Conservation (phyloP, 495 filamentous ascomycete genomes). For the Aspergillus ostianus region DNA sequence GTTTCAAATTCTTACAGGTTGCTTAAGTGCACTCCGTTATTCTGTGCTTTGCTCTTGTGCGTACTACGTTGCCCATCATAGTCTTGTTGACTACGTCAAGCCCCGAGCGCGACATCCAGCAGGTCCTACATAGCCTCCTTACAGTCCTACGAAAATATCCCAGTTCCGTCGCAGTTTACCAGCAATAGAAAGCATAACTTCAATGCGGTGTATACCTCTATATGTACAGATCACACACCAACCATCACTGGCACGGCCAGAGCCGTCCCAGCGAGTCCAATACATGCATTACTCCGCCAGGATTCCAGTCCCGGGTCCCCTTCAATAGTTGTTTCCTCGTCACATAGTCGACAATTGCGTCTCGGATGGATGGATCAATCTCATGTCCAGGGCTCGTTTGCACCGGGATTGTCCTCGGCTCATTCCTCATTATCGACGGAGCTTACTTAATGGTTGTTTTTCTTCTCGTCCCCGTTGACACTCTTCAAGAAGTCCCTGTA, state of each 20-base stretch:
- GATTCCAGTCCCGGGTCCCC: slow-evolving; percentile 15
- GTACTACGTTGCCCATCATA: background rate
- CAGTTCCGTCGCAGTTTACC: background rate
- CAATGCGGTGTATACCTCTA: slow-evolving; percentile 45
- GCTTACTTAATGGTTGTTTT: slow-evolving; percentile 57
- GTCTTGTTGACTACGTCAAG: background rate
- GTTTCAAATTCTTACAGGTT: background rate
- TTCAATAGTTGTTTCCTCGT: background rate
- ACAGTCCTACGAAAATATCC: background rate
- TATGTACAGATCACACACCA: slow-evolving; percentile 42
- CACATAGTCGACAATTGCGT: slow-evolving; percentile 1
- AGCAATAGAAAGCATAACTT: slow-evolving; percentile 26
- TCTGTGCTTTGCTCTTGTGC: background rate
- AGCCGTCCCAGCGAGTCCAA: slow-evolving; percentile 9
- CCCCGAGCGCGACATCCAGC: background rate
- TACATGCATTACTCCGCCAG: slow-evolving; percentile 4
- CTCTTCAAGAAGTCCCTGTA: slow-evolving; percentile 76
- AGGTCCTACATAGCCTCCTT: background rate
- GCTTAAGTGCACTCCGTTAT: too few species aligned
- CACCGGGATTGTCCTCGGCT: slow-evolving; percentile 10
- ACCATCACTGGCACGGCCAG: slow-evolving; percentile 1
- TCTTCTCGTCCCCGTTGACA: slow-evolving; percentile 68
- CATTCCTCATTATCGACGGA: slow-evolving; percentile 10
- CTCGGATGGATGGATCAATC: background rate
- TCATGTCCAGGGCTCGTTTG: background rate